Conservation (phyloP, 768 basidiomycete species). For the Mycena olivaceomarginata region DNA sequence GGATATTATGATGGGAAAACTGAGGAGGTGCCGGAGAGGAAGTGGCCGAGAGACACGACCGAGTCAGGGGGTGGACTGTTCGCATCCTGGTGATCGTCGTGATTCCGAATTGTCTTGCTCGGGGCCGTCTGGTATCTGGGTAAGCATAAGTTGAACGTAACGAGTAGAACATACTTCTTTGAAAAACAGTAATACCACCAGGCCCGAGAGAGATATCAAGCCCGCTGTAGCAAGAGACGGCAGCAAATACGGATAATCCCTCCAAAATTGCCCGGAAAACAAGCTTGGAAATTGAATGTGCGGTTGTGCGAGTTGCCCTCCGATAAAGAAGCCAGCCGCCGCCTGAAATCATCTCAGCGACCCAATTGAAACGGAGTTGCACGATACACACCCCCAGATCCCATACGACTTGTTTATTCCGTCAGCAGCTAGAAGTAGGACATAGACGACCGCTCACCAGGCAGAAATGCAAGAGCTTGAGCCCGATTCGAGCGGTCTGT, state of each 20-base stretch:
- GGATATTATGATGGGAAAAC: constrained; percentile 57
- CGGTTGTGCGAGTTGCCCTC: constrained; percentile 80
- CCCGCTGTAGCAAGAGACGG: constrained; percentile 69
- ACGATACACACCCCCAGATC: not conserved
- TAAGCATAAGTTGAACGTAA: not conserved
- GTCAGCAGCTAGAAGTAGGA: not conserved
- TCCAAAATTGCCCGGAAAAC: constrained; percentile 76
- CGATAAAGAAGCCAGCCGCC: constrained; percentile 73
- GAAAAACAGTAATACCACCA: constrained; percentile 58
- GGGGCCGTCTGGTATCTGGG: constrained; percentile 50
- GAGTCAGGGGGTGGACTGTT: not conserved
- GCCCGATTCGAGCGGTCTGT: not conserved
- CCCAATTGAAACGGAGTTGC: not conserved
- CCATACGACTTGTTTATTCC: not conserved
- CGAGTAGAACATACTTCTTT: constrained; percentile 60
- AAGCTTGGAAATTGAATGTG: constrained; percentile 77
- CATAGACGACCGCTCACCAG: not conserved
- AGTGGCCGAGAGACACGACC: constrained; percentile 46
- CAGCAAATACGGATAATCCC: constrained; percentile 85
- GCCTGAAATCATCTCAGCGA: not conserved
- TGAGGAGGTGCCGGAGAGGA: constrained; percentile 60
- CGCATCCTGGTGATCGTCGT: not conserved
- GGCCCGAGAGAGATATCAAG: constrained; percentile 56
- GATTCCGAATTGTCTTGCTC: constrained; percentile 4
- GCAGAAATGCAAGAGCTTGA: not conserved